A percentile compares a stretch with the other conserved stretches of the same genome.
These are phyloP conservation scores for Hypoxylon sp. DNA, from an alignment of 2,329 filamentous ascomycete species.

Conservation along the genomic window DNA sequence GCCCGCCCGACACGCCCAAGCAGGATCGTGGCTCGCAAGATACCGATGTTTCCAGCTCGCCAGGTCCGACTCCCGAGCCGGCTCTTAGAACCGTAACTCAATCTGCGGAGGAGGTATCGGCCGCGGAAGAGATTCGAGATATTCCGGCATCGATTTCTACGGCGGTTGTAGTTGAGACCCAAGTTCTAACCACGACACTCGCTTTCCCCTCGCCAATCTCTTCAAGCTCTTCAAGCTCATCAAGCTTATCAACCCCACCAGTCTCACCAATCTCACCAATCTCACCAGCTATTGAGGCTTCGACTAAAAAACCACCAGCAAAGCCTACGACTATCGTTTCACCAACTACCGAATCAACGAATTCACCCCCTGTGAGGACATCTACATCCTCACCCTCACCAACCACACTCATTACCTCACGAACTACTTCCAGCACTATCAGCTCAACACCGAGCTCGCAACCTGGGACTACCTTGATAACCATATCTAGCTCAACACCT, in stretches of 20 bases:
- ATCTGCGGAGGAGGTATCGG: slow-evolving; percentile 2
- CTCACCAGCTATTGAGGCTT: slow-evolving; percentile 22
- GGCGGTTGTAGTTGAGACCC: slow-evolving; percentile 9
- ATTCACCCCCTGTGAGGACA: slow-evolving; percentile 15
- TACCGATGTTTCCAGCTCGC: slow-evolving; percentile 15
- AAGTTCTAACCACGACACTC: slow-evolving; percentile 22
- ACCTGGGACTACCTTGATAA: slow-evolving; percentile 13
- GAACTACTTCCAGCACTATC: slow-evolving; percentile 6
- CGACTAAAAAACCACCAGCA: slow-evolving; percentile 16
- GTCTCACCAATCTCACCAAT: too few relatives aligned
- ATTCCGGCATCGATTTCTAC: slow-evolving; percentile 8
- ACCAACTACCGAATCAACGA: slow-evolving; percentile 26
- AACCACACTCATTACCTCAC: slow-evolving; percentile 31
- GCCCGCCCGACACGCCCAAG: slow-evolving; percentile 17
- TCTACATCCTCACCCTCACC: slow-evolving; percentile 18
- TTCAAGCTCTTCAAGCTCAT: too few relatives aligned
- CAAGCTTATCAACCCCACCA: too few relatives aligned
- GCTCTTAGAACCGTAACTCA: slow-evolving; percentile 13
- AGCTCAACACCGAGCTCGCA: slow-evolving; percentile 16
- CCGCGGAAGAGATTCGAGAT: slow-evolving; percentile 10
- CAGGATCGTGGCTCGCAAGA: slow-evolving; percentile 23
- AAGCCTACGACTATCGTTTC: slow-evolving; percentile 27
- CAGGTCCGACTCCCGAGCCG: slow-evolving; percentile 13
- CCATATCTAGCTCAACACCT: slow-evolving; percentile 7
- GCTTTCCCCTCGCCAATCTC: too few relatives aligned